Evolutionary conservation across 257 asterid genomes (phyloP), one percentile per base, ranked within the genome.

Genomic region (Mentha longifolia): DNA sequence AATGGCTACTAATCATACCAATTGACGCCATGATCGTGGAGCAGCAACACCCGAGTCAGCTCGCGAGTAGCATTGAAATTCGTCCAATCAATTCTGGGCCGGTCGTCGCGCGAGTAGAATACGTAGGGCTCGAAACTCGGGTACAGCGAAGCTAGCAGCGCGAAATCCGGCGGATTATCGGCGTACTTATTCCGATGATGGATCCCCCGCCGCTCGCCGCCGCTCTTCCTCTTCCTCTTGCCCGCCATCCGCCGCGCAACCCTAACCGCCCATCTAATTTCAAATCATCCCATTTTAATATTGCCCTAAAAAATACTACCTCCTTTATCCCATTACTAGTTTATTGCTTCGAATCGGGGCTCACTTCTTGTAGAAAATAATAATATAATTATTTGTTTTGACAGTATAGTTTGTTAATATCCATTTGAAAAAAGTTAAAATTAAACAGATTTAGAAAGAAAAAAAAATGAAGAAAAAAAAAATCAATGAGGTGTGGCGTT

Each of bases 41-140:
- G 91, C 58, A 94, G 96, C 71, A 90, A 56, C 7, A 88, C 88
- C 56, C 88, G 86, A 19, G 93, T 90, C 81, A 92, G 78, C 78
- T 92, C 97, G n/a, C 96, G 95, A 17, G 98, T 94, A 54, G 97
- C 98, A 74, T 88, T 88, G 80, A 85, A 91, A 78, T 94, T 96
- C 25, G 96, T 94, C 97, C 98, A 94, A 46, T 94, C 96, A 42
- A 94, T 94, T 78, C 71, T 84, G 51, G 97, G 96, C 14, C 85
- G 82, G n/a, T 96, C 92, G 35, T 86, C 88, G 5, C 68, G 86
- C 0, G 86, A 73, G 78, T 84, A 85, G 78, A 85, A 91, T 20
- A 91, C 92, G 54, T 71, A 89, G 16, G 89, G 87, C 76, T 80
- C 65, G 51, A 94, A 91, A 77, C 84, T 80, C 14, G 95, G 90